Evolutionary conservation across 495 filamentous ascomycete species (phyloP).

Genomic region (Immersiella caudata): DNA sequence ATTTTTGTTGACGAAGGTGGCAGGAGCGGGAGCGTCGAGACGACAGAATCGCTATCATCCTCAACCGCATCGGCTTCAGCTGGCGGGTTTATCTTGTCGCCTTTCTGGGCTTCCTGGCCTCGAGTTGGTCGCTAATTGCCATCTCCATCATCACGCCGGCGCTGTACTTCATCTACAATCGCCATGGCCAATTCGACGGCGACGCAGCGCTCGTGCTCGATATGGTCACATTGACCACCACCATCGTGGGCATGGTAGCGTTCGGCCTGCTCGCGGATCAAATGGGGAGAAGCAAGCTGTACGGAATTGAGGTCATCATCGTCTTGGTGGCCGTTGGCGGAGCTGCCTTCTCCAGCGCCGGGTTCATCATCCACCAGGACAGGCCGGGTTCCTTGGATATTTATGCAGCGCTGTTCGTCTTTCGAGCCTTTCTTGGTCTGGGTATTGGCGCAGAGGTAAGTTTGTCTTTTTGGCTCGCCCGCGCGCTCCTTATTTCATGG

Average conservation of each 20-base stretch:
- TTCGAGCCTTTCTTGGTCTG: constrained; percentile 60
- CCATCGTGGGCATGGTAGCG: constrained; percentile 60
- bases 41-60: constrained; percentile 17
- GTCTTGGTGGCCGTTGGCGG: constrained; percentile 59
- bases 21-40: constrained; percentile 18
- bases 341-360: constrained; percentile 7
- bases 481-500: background rate
- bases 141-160: constrained; percentile 20
- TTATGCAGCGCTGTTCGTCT: constrained; percentile 53
- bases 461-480: background rate
- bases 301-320: constrained; percentile 65
- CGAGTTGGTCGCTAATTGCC: constrained; percentile 12
- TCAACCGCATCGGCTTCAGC: constrained; percentile 20
- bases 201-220: constrained; percentile 10
- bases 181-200: constrained; percentile 7
- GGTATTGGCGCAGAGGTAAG: constrained; percentile 49
- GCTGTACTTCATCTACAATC: constrained; percentile 12
- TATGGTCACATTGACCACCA: constrained; percentile 54
- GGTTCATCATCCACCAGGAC: constrained; percentile 5
- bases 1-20: background rate
- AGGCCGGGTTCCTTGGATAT: constrained; percentile 50
- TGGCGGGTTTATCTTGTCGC: constrained; percentile 15
- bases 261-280: constrained; percentile 67
- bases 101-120: constrained; percentile 15
- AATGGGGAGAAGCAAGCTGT: constrained; percentile 64